Base-by-base conservation (phyloP, 2,329 filamentous ascomycete genomes). In the Colletotrichum eremochloae region DNA sequence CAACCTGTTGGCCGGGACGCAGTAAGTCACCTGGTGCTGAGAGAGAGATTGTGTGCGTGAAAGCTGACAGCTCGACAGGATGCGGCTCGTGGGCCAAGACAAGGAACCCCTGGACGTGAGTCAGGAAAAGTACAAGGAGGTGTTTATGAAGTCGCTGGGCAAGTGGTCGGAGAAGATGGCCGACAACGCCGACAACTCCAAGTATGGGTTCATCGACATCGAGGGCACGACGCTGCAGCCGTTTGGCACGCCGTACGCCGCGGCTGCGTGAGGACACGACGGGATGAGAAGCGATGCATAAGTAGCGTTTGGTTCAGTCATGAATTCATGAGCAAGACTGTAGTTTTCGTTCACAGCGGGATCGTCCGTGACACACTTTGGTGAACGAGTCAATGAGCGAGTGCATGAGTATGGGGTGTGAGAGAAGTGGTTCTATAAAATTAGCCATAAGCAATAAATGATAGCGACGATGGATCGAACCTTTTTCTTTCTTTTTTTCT, bases 121-220 rank as follows among this genome's bases (percentile, higher is more conserved):
- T 15, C 75, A 77, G 5, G 78, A 81, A 3, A 77, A 81, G 12
- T 76, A 82, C 52, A 75, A 75, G 29, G 72, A 76, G 18, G 72
- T 76, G 0, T 82, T 83, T 38, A 60, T 78, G 12, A 71, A 75
- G 38, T 78, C 80, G 0, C 52, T 83, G 70, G 53, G 74, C 40
- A 75, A 78, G 24, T 83, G 81, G 79, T 31, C 55, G 9, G 55
- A 78, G 66, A 69, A 67, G n/a, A 81, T 79, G 80, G 75, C 75
- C 3, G 56, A 79, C 20, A 79, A 82, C 65, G 64, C 72, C 7
- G 79, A 82, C 36, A 75, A 76, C 6, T 77, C 77, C 2, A 80
- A 77, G 67, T 81, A 75, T 44, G 80, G 80, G 0, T 82, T 68
- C 18, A 67, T 79, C 14, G 79, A 82, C 20, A 76, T 83, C 9